These are phyloP conservation scores for Mycena galopus DNA, from an alignment of 768 basidiomycete species.

Conservation along the genomic window DNA sequence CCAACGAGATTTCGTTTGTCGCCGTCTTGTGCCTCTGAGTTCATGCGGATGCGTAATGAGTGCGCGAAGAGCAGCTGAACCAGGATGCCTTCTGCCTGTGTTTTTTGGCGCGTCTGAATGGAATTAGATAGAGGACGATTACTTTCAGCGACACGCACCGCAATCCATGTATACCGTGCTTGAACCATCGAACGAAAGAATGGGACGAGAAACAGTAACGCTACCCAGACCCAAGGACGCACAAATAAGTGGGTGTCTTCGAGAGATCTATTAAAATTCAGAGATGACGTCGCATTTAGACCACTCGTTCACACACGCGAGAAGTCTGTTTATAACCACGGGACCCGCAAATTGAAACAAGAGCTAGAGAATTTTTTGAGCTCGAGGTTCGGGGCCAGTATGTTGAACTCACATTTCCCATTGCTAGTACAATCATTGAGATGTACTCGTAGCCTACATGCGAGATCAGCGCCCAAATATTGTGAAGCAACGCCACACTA, in stretches of 20 bases:
- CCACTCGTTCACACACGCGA: constrained; percentile 43
- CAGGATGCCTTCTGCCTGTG: constrained; percentile 35
- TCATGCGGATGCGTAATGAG: constrained; percentile 63
- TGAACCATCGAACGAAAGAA: constrained; percentile 50
- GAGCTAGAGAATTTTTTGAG: neutral
- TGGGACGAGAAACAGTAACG: constrained; percentile 49
- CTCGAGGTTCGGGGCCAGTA: neutral
- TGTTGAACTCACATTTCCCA: neutral
- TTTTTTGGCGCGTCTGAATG: constrained; percentile 10
- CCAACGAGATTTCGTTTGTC: constrained; percentile 60
- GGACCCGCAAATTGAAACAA: constrained; percentile 46
- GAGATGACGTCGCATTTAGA: constrained; percentile 41
- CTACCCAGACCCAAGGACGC: constrained; percentile 66
- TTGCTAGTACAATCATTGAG: neutral
- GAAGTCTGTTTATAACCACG: constrained; percentile 54
- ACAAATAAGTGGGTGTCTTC: constrained; percentile 38
- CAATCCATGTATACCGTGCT: constrained; percentile 55
- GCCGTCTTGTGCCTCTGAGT: constrained; percentile 40
- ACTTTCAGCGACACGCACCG: constrained; percentile 26
- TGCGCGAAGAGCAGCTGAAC: constrained; percentile 37
- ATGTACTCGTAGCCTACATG: constrained; percentile 21
- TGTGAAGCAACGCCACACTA: neutral
- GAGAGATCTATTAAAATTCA: constrained; percentile 51
- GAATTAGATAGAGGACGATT: neutral
- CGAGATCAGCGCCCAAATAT: neutral